Base-by-base conservation (phyloP, 257 asterid genomes). In the Henckelia pumila region DNA sequence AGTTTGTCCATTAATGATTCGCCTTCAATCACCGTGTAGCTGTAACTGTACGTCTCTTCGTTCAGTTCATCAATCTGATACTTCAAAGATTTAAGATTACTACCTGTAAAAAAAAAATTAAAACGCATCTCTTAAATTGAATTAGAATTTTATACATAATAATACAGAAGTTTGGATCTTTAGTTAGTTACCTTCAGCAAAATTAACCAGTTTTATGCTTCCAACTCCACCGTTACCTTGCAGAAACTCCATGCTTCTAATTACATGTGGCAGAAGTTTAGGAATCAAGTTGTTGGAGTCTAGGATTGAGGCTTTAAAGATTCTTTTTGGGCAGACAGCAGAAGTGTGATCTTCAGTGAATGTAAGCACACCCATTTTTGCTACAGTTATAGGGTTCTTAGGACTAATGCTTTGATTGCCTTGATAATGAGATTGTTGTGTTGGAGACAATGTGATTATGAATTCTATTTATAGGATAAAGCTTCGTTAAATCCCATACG, bases 1-100 rank as follows among this genome's bases (percentile, higher is more conserved):
- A 79, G 70, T 26, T 72, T 72, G 44, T 75, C 76, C 0, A 62
- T 20, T 53, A 79, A 61, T 23, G 70, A 64, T 26, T 70, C 78
- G 6, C 83, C 78, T 68, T 72, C 83, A 7, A 79, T 37, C 69
- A 75, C 52, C 4, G 80, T 75, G 66, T 79, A 68, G 14, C 61
- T 66, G n/a, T 65, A 79, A 2, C 70, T 76, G n/a, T 59, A 44
- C 0, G 58, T 70, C 8, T 37, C 69, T 49, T 73, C 68, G 32
- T 75, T 66, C 28, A 71, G 30, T 26, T 64, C 78, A 47, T 79
- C 80, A 16, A 75, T 62, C 10, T 23, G 44, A 35, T 70, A 62
- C 50, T 79, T 75, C 66, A 69, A 37, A 21, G 69, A 70, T 13
- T 71, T 70, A 52, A 79, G 64, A 52, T 64, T 60, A 56, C 64